Base-by-base conservation (phyloP, 352 stramenopile species). In the Pythium scleroteichum region DNA sequence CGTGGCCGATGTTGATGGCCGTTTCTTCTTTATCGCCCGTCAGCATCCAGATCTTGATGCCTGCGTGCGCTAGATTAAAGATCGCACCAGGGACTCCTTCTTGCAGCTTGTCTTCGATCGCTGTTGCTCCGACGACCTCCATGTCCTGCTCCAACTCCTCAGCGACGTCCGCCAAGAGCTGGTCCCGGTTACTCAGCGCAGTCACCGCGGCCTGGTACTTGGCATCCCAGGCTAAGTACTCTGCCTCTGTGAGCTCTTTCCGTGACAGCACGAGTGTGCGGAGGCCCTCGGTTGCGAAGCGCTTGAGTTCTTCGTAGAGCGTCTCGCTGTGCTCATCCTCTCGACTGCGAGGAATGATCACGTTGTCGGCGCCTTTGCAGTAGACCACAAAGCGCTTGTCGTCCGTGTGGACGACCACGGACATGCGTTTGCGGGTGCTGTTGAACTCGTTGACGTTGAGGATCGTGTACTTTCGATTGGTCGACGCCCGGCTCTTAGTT, bases 351-450 rank as follows among this genome's bases (percentile, higher is more conserved):
- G 79, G 75, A n/a, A 93, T 70, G 71, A 96, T 94, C 14, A 95
- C 78, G 56, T 88, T 94, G 66, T 96, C 88, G 6, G 87, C 85
- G 0, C 87, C 87, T 50, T 96, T 96, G 69, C 78, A 88, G 26
- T 75, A 89, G 4, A 92, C 46, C 2, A 87, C 66, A 29, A 84
- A 84, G 7, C 66, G 62, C 8, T 73, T 46, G 6, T 82, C 73
- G 4, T 71, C 62, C 1, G 66, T 78, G 13, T 87, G 79, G 17
- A 98, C 73, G 19, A 99, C 73, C 22, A 99, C 90, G 9, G 94
- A 99, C 97, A 99, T 99, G 57, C 97, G 77, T 77, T 99, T 99
- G 26, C 97, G 84, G 27, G 96, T 92, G 59, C 88, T 98, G 53
- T 88, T 90, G 66, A 94, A 94, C 51, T 94, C 84, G 62, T 88